phyloP scores from a whole-genome alignment of 257 asterid species.

The Solanum corneliomulleri region DNA sequence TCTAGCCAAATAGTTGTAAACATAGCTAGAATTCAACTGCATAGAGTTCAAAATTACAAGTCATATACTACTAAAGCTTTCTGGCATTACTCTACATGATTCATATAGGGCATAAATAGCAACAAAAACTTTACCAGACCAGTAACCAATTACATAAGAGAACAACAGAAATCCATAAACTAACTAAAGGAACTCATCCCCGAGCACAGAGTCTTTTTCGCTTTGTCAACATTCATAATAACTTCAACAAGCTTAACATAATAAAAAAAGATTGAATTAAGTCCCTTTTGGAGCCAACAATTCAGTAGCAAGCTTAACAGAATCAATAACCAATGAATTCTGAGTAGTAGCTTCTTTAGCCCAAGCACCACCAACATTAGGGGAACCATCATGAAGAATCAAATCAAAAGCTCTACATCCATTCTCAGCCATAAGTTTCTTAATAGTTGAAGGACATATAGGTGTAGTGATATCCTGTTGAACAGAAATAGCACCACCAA shows the following conservation, averaged over 20 bases:
- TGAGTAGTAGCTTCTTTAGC: slow-evolving; percentile 83
- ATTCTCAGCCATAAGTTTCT: slow-evolving; percentile 67
- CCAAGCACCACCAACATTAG: slow-evolving; percentile 97
- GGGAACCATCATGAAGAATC: slow-evolving; percentile 85
- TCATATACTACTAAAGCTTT: background rate
- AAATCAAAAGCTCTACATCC: slow-evolving; percentile 67
- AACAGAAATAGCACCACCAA: slow-evolving; percentile 69
- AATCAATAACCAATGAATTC: slow-evolving; percentile 81
- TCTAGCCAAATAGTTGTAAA: background rate
- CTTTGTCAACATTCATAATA: background rate
- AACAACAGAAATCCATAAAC: background rate
- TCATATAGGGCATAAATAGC: background rate
- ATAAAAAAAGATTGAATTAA: slow-evolving; percentile 1
- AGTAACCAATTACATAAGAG: background rate
- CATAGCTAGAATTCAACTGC: background rate
- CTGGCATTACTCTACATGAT: background rate
- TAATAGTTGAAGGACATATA: slow-evolving; percentile 51
- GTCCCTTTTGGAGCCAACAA: slow-evolving; percentile 81
- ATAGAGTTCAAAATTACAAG: background rate
- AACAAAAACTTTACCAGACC: background rate
- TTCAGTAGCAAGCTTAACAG: slow-evolving; percentile 77
- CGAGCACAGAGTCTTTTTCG: background rate
- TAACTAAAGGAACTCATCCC: background rate
- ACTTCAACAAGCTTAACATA: background rate
- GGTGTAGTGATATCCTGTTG: slow-evolving; percentile 71